Evolutionary conservation across 768 basidiomycete species (phyloP), one percentile per base, ranked within the genome.

Genomic region (Chiua virens): DNA sequence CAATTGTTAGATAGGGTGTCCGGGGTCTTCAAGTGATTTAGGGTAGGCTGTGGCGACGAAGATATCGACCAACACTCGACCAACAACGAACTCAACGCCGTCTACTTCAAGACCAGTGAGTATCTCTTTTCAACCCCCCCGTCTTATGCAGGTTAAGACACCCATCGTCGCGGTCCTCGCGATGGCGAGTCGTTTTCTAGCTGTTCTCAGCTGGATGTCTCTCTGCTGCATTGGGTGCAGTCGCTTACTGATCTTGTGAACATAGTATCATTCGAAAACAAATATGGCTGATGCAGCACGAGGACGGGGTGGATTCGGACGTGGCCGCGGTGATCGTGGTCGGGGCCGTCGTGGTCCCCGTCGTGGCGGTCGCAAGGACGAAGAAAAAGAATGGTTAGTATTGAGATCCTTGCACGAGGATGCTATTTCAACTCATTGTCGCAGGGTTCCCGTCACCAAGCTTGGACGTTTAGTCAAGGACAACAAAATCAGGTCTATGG

Each of bases 401-500:
- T 27, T 8, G 18, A 28, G n/a, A 42, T 53, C 28, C 49, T 36
- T 45, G 39, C 35, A 2, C 39, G 18, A 17, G 18, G 21, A 53
- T 36, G 32, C 46, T 39, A 45, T 51, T n/a, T 57, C 45, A 52
- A 54, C n/a, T 17, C 35, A 34, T 41, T 42, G 42, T 54, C 21
- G 4, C 62, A 94, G 92, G 94, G 86, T 86, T 55, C 96, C 97
- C 63, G 95, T 98, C 75, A 98, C 97, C 72, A 99, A 98, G 74
- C 89, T 99, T 61, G 97, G 97, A 55, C 95, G 97, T 75, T 85
- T 99, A 67, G 95, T 98, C 40, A 98, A 97, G 77, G 97, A 98
- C 65, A 96, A 96, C 62, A 98, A 98, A 79, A 98, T 99, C 79
- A 98, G 96, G 77, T 97, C 94, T 42, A 95, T 99, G 84, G 97